Percentiles rank a stretch among this genome's conserved stretches.
phyloP scores from a whole-genome alignment of 2,329 filamentous ascomycete genomes.

The Dothistroma pini region DNA sequence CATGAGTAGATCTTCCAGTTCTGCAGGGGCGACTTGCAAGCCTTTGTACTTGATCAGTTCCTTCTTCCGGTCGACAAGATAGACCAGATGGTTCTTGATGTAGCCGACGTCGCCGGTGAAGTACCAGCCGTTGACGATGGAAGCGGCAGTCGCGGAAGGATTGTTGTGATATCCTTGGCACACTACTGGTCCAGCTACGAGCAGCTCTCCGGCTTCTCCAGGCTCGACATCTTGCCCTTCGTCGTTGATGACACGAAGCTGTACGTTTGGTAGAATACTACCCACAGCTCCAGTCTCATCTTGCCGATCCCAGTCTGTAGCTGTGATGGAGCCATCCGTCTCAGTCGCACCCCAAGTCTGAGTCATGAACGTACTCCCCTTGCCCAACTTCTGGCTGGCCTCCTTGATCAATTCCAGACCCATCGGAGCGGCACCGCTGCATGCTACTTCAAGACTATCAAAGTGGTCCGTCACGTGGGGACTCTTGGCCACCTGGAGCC shows the following conservation, averaged over 20 bases:
- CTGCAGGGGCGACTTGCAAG: constrained; percentile 31
- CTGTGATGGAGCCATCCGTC: constrained; percentile 49
- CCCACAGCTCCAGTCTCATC: constrained; percentile 11
- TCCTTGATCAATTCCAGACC: constrained; percentile 13
- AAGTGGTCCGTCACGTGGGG: constrained; percentile 56
- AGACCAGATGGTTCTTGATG: constrained; percentile 29
- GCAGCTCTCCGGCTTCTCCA: constrained; percentile 9
- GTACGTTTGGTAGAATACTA: constrained; percentile 9
- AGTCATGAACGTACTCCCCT: constrained; percentile 10
- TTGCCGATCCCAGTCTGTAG: constrained; percentile 5
- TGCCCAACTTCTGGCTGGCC: constrained; percentile 11
- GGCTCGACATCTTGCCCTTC: constrained; percentile 6
- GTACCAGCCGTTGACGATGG: constrained; percentile 35
- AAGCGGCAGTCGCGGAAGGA: not conserved
- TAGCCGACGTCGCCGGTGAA: constrained; percentile 36
- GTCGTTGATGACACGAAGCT: constrained; percentile 7
- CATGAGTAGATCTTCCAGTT: constrained; percentile 25
- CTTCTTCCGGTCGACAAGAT: constrained; percentile 37
- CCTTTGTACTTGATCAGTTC: constrained; percentile 43
- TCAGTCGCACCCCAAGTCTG: constrained; percentile 61
- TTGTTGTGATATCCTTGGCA: constrained; percentile 13
- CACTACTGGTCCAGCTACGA: constrained; percentile 6
- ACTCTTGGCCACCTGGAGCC: constrained; percentile 56
- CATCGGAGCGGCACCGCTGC: constrained; percentile 13
- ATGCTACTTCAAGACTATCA: constrained; percentile 45